Evolutionary conservation across 2,329 filamentous ascomycete species (phyloP).

Genomic region (Nothophoma quercina): DNA sequence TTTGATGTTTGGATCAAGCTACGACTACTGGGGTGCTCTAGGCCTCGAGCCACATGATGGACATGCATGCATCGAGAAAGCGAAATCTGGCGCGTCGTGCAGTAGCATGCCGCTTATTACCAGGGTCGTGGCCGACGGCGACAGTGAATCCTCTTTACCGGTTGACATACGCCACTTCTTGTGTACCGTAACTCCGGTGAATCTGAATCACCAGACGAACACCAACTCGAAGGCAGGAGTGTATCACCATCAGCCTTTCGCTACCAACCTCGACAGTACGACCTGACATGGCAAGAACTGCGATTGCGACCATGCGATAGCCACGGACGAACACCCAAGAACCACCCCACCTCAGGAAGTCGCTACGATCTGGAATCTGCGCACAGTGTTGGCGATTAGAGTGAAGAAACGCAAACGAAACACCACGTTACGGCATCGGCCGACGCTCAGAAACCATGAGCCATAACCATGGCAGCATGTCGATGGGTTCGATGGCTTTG

Average conservation of each 20-base stretch:
- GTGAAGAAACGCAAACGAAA: conserved; percentile 15
- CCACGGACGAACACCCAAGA: conserved; percentile 1
- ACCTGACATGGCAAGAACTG: conserved; percentile 8
- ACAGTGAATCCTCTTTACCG: conserved; percentile 8
- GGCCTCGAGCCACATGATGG: conserved; percentile 17
- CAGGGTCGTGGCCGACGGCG: conserved; percentile 21
- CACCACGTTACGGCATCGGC: conserved; percentile 7
- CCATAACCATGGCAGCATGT: conserved; percentile 24
- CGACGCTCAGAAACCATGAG: conserved; percentile 31
- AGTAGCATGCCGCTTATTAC: conserved; percentile 22
- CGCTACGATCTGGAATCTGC: conserved; percentile 9
- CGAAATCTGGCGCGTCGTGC: conserved; percentile 14
- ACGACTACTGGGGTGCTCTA: conserved; percentile 16
- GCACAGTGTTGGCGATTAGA: conserved; percentile 6
- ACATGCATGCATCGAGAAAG: conserved; percentile 19
- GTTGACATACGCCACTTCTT: conserved; percentile 5
- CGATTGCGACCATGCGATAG: conserved; percentile 11
- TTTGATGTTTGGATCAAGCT: conserved; percentile 25
- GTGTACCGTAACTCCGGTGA: conserved; percentile 2
- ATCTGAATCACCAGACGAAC: conserved; percentile 3
- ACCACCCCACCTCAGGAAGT: not conserved
- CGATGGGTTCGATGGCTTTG: conserved; percentile 49
- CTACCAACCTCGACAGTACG: not conserved
- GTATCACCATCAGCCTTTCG: not conserved
- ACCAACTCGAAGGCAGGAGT: conserved; percentile 1